Base-by-base conservation (phyloP, 768 basidiomycete species). In the Leccinum pellstonianum region DNA sequence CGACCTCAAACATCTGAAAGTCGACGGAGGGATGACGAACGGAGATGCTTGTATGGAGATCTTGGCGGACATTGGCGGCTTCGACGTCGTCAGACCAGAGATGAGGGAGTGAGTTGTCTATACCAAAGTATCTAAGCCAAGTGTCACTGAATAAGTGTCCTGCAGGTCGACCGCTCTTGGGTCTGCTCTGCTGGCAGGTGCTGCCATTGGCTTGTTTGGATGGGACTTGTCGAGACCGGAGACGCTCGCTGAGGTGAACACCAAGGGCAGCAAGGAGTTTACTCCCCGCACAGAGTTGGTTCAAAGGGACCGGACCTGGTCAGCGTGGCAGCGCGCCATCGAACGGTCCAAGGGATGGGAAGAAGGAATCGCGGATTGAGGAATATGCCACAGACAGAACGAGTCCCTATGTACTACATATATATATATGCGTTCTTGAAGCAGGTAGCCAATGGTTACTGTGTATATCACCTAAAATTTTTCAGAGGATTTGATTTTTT, bases 21-120 rank as follows among this genome's bases (percentile, higher is more conserved):
- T 99, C 37, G 97, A 98, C 73, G 97, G 97, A n/a, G 94, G 95
- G 15, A 95, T 97, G 90, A 97, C 95, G 11, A 96, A 95, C 64
- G 91, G 92, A 35, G 93, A 96, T 69, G 74, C 91, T 29, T 91
- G 88, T 58, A 93, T 96, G 94, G 80, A 83, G 66, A 77, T 95
- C 51, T 81, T 95, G 60, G 92, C 92, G 4, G 90, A 97, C 71
- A 79, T 96, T 47, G 93, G 95, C 31, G 96, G 95, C 14, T 95
- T 97, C 76, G 86, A 85, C 29, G 92, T 99, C 62, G 79, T 95
- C 59, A 81, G 97, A 56, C 97, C 96, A 11, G 88, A 93, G 70
- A 99, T 99, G 97, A 80, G 96, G 72, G 97, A 99, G 93, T 92
- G 70, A 62, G 90, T 83, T 83, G 15, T 49, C 25, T 17, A 25